These are phyloP conservation scores for Clonostachys rhizophaga DNA, from an alignment of 2,329 filamentous ascomycete genomes.

Conservation along the genomic window DNA sequence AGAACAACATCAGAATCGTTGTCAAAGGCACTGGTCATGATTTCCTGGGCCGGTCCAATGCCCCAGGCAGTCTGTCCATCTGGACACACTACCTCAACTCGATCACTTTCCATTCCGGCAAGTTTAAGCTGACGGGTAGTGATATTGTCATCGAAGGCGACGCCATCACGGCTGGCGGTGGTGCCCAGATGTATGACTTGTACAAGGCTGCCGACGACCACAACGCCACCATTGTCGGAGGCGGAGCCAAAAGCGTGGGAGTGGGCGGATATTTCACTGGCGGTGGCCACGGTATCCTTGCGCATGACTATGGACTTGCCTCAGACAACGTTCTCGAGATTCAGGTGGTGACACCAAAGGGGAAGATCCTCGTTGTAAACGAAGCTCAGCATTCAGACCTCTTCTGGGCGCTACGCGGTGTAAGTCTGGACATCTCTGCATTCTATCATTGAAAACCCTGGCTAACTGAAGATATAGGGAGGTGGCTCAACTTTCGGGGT, in stretches of 20 bases:
- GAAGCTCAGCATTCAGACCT: conserved; percentile 49
- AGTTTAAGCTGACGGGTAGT: conserved; percentile 35
- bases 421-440: conserved; percentile 18
- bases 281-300: conserved; percentile 53
- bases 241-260: conserved; percentile 49
- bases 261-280: conserved; percentile 58
- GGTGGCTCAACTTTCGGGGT: conserved; percentile 59
- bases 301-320: conserved; percentile 50
- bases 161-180: conserved; percentile 48
- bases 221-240: conserved; percentile 47
- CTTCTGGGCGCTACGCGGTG: conserved; percentile 60
- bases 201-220: conserved; percentile 36
- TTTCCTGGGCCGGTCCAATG: conserved; percentile 37
- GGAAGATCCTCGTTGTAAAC: conserved; percentile 44
- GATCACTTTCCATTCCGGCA: conserved; percentile 26
- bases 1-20: conserved; percentile 33
- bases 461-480: conserved; percentile 27
- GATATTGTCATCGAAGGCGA: conserved; percentile 33
- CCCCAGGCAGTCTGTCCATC: conserved; percentile 45
- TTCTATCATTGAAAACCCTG: conserved; percentile 4
- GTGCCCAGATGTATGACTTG: conserved; percentile 43
- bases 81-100: conserved; percentile 45
- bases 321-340: conserved; percentile 58
- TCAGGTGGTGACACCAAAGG: conserved; percentile 48
- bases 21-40: conserved; percentile 37